Conservation (phyloP, 306 rosid genomes). For the Fragaria vesca region DNA sequence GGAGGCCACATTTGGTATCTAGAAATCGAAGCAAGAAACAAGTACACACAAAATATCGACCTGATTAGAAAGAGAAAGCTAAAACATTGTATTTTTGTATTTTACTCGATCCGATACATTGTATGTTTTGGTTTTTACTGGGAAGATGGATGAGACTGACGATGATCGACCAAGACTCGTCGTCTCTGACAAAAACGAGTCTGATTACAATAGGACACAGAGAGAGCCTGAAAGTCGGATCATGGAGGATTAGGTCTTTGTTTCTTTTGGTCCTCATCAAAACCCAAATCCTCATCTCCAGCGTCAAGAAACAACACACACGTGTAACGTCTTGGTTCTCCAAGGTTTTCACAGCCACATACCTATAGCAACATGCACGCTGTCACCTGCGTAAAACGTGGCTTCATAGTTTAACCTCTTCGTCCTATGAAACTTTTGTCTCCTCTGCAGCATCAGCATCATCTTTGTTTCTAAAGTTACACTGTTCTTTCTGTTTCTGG, state of each 20-base stretch:
- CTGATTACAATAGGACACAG: neutral
- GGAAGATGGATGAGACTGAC: neutral
- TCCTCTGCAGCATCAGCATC: neutral
- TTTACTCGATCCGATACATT: neutral
- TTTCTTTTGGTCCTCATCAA: neutral
- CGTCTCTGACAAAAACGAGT: neutral
- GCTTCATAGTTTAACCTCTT: neutral
- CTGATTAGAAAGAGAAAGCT: neutral
- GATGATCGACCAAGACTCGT: too few species aligned
- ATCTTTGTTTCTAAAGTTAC: neutral
- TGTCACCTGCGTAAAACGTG: conserved; percentile 10
- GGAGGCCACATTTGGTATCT: neutral
- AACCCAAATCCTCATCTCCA: neutral
- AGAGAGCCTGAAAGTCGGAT: neutral
- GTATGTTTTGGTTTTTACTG: neutral
- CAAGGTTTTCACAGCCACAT: neutral
- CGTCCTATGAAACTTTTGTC: neutral
- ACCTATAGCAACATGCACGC: neutral
- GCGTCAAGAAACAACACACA: neutral
- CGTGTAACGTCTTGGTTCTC: neutral
- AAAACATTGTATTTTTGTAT: neutral
- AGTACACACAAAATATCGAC: neutral
- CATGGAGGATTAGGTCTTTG: neutral
- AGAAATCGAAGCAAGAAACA: neutral
- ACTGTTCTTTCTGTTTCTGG: neutral